Evolutionary conservation across 371 early-diverging fungal species (phyloP).

Genomic region (Lichtheimia ornata): DNA sequence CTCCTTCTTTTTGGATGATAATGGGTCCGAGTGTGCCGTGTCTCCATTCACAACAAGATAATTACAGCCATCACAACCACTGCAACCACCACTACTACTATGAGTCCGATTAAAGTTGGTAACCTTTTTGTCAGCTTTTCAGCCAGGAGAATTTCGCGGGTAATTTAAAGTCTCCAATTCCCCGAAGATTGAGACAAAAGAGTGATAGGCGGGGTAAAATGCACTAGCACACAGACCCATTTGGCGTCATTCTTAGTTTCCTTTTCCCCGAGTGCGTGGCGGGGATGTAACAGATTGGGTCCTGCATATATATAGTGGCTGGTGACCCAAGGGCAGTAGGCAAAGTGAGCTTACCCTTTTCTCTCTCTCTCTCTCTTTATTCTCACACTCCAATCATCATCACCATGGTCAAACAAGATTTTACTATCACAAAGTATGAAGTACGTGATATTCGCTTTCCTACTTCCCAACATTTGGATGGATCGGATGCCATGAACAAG

Average conservation of each 20-base stretch:
- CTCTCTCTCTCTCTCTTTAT: background rate
- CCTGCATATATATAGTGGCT: no score
- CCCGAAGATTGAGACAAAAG: no score
- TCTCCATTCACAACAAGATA: no score
- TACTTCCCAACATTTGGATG: slow-evolving; percentile 46
- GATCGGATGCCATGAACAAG: slow-evolving; percentile 59
- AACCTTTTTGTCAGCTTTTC: background rate
- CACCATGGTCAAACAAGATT: slow-evolving; percentile 17
- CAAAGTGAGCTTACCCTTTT: background rate
- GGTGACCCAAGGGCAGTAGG: no score
- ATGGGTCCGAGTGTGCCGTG: no score
- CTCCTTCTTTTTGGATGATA: no score
- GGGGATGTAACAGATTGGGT: no score
- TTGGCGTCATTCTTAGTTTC: background rate
- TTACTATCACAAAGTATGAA: slow-evolving; percentile 44
- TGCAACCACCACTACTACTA: no score
- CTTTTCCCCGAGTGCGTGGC: slow-evolving; percentile 12
- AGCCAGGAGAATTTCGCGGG: slow-evolving; percentile 6
- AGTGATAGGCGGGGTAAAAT: no score
- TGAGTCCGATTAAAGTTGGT: no score
- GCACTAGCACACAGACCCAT: no score
- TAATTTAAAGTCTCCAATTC: background rate
- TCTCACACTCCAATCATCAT: slow-evolving; percentile 2
- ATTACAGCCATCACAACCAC: no score
- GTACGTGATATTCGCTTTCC: slow-evolving; percentile 54